Evolutionary conservation across 2,329 filamentous ascomycete species (phyloP).

Genomic region (Sclerotinia trifoliorum): DNA sequence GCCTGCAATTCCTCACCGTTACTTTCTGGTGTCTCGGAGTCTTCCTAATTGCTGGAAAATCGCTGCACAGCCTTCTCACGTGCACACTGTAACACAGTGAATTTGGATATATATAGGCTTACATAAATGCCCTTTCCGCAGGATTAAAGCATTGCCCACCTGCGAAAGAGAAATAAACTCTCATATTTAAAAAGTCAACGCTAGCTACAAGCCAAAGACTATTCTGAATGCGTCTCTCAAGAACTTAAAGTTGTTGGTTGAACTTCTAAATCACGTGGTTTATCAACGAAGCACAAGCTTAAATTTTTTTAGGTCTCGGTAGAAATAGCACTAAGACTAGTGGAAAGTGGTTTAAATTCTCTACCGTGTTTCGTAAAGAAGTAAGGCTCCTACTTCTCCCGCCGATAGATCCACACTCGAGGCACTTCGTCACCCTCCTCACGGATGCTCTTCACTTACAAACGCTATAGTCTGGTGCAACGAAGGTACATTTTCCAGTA

Average conservation of each 20-base stretch:
- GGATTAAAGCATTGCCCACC: background rate
- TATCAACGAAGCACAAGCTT: background rate
- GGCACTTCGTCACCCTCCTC: too few relatives aligned
- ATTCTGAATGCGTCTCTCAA: background rate
- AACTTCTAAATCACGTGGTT: background rate
- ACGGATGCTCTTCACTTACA: background rate
- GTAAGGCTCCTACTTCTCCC: background rate
- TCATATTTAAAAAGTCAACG: background rate
- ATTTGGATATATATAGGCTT: background rate
- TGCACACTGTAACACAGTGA: background rate
- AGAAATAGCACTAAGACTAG: background rate
- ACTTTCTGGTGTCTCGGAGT: accelerated
- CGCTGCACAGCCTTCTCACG: background rate
- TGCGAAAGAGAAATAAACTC: background rate
- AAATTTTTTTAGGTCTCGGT: background rate
- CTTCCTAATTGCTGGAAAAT: background rate
- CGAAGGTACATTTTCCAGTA: constrained; percentile 8
- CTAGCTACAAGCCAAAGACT: background rate
- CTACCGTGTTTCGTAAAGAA: too few relatives aligned
- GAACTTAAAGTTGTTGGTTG: background rate
- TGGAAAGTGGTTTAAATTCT: background rate
- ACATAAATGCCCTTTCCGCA: background rate
- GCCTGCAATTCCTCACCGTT: background rate
- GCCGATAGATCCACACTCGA: background rate
- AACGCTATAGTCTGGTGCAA: constrained; percentile 8